Conservation (phyloP, 2,329 filamentous ascomycete species). For the Xylariaceae sp. region DNA sequence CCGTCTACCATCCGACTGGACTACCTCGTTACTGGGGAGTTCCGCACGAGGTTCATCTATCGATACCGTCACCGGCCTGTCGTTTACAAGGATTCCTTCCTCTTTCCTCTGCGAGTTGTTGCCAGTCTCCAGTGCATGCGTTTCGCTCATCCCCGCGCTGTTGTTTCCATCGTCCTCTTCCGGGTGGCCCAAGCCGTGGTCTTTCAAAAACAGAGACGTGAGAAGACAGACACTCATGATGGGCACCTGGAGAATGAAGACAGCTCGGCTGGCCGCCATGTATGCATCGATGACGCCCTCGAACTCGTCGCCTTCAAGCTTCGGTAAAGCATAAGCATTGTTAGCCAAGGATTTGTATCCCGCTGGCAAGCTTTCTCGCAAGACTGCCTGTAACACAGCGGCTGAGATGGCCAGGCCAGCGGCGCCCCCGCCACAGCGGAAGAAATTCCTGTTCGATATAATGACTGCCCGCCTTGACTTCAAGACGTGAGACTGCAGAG, state of each 20-base stretch:
- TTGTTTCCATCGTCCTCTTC: conserved; percentile 11
- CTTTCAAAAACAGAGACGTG: conserved; percentile 46
- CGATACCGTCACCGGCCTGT: too few species aligned
- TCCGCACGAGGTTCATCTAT: too few species aligned
- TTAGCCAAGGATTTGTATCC: conserved; percentile 24
- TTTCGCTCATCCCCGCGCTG: too few species aligned
- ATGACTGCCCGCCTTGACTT: conserved; percentile 56
- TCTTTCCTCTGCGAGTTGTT: too few species aligned
- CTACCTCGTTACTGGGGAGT: too few species aligned
- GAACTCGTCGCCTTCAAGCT: conserved; percentile 9
- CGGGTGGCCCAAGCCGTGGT: conserved; percentile 39
- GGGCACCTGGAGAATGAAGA: conserved; percentile 53
- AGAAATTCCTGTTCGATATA: conserved; percentile 58
- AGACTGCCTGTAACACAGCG: conserved; percentile 37
- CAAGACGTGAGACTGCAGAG: conserved; percentile 51
- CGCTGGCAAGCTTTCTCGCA: conserved; percentile 24
- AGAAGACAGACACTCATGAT: conserved; percentile 46
- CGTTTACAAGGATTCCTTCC: too few species aligned
- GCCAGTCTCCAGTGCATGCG: too few species aligned
- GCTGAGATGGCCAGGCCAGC: conserved; percentile 53
- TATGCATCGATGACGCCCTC: conserved; percentile 44
- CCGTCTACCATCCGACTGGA: too few species aligned
- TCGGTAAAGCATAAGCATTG: conserved; percentile 28
- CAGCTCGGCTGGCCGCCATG: conserved; percentile 46
- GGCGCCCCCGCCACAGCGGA: conserved; percentile 54